Conservation (phyloP, 75 land plant species). For the Isoetes taiwanensis region DNA sequence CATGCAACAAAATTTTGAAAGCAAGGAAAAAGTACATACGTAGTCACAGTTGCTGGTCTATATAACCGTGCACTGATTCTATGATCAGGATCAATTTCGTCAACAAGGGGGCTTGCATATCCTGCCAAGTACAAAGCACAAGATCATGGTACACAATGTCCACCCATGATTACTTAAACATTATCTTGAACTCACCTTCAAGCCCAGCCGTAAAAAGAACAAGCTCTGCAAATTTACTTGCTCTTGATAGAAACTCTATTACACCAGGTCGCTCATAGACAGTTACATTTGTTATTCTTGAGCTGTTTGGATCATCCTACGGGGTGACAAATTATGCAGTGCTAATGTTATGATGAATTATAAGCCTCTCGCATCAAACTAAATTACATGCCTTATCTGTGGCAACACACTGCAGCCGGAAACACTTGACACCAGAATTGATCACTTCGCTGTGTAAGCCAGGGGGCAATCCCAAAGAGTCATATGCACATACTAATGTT, state of each 20-base stretch:
- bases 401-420: constrained; percentile 67
- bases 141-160: too few relatives aligned
- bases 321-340: background rate
- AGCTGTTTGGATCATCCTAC: constrained; percentile 63
- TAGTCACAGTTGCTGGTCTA: constrained; percentile 67
- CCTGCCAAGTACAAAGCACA: constrained; percentile 31
- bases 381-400: constrained; percentile 40
- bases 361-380: background rate
- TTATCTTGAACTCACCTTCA: constrained; percentile 40
- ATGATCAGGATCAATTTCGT: constrained; percentile 57
- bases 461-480: constrained; percentile 51
- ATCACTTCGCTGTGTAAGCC: constrained; percentile 41
- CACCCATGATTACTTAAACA: background rate
- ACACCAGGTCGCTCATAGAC: constrained; percentile 88
- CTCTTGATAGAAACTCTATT: constrained; percentile 39
- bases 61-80: constrained; percentile 55
- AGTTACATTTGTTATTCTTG: constrained; percentile 57
- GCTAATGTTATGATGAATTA: background rate
- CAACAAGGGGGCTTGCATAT: constrained; percentile 90
- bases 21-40: constrained; percentile 36
- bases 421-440: constrained; percentile 53
- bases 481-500: constrained; percentile 92
- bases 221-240: constrained; percentile 72
- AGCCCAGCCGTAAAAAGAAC: constrained; percentile 80
- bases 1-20: constrained; percentile 6